Conservation (phyloP, 345 rosid species). For the Orychophragmus violaceus region DNA sequence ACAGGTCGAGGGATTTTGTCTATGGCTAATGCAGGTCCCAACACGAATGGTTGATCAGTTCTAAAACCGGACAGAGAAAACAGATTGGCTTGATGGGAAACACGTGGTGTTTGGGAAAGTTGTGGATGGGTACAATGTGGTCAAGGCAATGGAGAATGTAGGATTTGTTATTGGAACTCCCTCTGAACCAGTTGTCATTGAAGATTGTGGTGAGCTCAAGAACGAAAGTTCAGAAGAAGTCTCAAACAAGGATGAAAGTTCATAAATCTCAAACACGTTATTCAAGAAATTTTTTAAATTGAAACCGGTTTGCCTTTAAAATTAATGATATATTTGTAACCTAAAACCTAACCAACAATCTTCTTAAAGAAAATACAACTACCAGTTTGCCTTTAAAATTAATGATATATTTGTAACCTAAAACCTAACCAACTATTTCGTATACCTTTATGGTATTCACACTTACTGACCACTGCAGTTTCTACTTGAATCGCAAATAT, state of each 20-base stretch:
- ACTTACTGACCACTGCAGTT: too few species aligned
- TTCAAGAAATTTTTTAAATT: too few species aligned
- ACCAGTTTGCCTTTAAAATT: background rate
- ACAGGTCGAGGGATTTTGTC: conserved; percentile 63
- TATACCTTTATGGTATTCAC: background rate
- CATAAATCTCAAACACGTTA: too few species aligned
- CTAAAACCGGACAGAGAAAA: conserved; percentile 66
- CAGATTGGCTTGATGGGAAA: conserved; percentile 76
- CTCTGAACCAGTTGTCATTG: conserved; percentile 48
- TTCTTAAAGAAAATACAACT: background rate
- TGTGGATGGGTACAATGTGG: conserved; percentile 68
- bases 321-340: too few species aligned
- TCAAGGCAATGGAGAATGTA: conserved; percentile 63
- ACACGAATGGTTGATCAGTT: conserved; percentile 82
- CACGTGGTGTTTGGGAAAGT: conserved; percentile 85
- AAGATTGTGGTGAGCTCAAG: conserved; percentile 63
- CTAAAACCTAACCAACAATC: background rate
- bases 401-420: too few species aligned
- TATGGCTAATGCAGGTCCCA: conserved; percentile 73
- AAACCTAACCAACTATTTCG: background rate
- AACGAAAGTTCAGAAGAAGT: conserved; percentile 23
- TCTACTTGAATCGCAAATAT: background rate
- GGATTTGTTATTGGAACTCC: conserved; percentile 51
- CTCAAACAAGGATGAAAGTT: background rate
- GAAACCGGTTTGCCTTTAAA: background rate